Evolutionary conservation across 768 basidiomycete species (phyloP).

Genomic region (Russula sp.): DNA sequence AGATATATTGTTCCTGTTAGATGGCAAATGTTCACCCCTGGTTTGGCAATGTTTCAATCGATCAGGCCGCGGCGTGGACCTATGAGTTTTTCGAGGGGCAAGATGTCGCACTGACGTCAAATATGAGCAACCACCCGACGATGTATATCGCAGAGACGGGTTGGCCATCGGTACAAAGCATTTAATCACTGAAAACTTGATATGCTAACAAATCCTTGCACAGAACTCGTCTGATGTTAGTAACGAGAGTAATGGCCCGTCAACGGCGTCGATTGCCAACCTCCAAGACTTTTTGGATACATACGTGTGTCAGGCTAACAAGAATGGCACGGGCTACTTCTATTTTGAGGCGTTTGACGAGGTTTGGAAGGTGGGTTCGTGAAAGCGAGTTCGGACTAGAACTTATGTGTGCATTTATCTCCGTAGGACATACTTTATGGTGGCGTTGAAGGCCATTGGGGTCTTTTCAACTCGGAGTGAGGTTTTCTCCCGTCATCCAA

Average conservation of each 20-base stretch:
- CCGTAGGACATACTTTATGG: conserved; percentile 59
- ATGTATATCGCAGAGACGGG: conserved; percentile 96
- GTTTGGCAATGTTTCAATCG: conserved; percentile 79
- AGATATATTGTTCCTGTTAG: conserved; percentile 65
- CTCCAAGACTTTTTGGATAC: conserved; percentile 81
- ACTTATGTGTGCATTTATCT: conserved; percentile 4
- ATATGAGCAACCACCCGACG: conserved; percentile 64
- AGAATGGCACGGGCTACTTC: conserved; percentile 81
- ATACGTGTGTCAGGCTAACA: conserved; percentile 85
- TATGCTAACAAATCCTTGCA: conserved; percentile 1
- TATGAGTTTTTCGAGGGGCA: conserved; percentile 65
- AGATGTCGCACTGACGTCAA: conserved; percentile 57
- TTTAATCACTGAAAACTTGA: not conserved
- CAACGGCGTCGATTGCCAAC: conserved; percentile 55
- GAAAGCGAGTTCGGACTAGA: not conserved
- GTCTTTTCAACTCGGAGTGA: conserved; percentile 59
- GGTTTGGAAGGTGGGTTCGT: conserved; percentile 65
- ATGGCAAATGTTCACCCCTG: conserved; percentile 92
- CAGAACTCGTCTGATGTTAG: conserved; percentile 60
- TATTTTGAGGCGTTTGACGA: conserved; percentile 86
- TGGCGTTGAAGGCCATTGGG: conserved; percentile 78
- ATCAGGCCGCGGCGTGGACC: conserved; percentile 78
- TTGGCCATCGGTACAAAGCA: conserved; percentile 63
- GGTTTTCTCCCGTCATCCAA: conserved; percentile 25
- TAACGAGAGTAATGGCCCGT: conserved; percentile 65